Percentiles rank a stretch among this genome's conserved stretches.
Evolutionary conservation across 2,329 filamentous ascomycete genomes (phyloP).

Genomic region (Verticillium dahliae): DNA sequence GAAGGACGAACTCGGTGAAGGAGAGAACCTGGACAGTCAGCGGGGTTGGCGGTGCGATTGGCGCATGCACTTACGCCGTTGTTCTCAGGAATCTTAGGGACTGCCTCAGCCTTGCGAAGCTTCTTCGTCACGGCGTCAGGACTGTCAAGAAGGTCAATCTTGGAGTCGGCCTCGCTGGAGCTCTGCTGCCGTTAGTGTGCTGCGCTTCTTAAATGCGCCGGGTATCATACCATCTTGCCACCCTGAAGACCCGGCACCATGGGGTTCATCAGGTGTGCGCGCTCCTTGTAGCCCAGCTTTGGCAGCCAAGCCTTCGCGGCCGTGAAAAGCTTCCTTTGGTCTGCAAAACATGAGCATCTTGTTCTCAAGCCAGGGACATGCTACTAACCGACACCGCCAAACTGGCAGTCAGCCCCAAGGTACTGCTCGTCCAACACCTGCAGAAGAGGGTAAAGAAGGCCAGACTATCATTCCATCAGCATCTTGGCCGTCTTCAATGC

Average conservation of each 20-base stretch:
- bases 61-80: slow-evolving; percentile 57
- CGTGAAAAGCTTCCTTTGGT: slow-evolving; percentile 86
- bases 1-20: slow-evolving; percentile 80
- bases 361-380: background rate
- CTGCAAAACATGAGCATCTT: slow-evolving; percentile 35
- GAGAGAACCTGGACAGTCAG: slow-evolving; percentile 38
- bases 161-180: slow-evolving; percentile 51
- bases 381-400: slow-evolving; percentile 51
- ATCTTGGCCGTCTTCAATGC: background rate
- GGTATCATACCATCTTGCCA: slow-evolving; percentile 63
- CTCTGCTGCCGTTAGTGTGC: background rate
- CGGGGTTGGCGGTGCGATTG: background rate
- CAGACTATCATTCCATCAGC: slow-evolving; percentile 53
- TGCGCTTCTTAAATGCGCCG: too few relatives aligned
- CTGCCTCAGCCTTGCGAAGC: slow-evolving; percentile 76
- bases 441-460: slow-evolving; percentile 77
- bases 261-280: slow-evolving; percentile 62
- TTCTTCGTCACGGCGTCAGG: slow-evolving; percentile 73
- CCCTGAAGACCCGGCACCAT: slow-evolving; percentile 85
- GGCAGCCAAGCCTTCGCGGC: slow-evolving; percentile 80
- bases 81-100: slow-evolving; percentile 68
- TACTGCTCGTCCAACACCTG: slow-evolving; percentile 90
- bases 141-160: slow-evolving; percentile 87
- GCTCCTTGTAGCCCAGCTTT: slow-evolving; percentile 73
- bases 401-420: slow-evolving; percentile 80